Evolutionary conservation across 2,329 filamentous ascomycete genomes (phyloP).

Genomic region (Colletotrichum tabaci): DNA sequence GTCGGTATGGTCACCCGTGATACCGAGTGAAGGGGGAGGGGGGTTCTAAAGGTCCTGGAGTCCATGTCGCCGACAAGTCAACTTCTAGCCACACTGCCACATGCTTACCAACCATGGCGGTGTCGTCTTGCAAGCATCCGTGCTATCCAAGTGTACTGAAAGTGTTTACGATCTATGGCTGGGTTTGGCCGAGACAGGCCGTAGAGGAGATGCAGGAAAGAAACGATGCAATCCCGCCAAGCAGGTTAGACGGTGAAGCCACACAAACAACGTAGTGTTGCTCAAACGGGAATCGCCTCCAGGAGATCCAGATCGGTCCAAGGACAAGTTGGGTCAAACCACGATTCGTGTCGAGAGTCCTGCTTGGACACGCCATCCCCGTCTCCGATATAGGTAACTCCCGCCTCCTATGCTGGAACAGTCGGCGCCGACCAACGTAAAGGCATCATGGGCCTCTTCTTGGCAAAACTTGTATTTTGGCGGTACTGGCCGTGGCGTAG

Average conservation of each 20-base stretch:
- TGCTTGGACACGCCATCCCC: too few relatives aligned
- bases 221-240: constrained; percentile 3
- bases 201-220: not conserved
- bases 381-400: not conserved
- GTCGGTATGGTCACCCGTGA: not conserved
- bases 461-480: constrained; percentile 12
- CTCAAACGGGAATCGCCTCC: constrained; percentile 17
- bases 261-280: constrained; percentile 28
- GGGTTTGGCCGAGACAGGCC: too few relatives aligned
- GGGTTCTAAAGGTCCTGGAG: too few relatives aligned
- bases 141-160: not conserved
- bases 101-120: not conserved
- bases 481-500: not conserved
- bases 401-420: constrained; percentile 10
- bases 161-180: not conserved
- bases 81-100: not conserved
- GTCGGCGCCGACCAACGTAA: not conserved
- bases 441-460: constrained; percentile 18
- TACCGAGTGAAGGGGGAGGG: not conserved
- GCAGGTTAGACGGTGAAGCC: constrained; percentile 11
- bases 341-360: too few relatives aligned
- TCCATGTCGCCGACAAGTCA: not conserved
- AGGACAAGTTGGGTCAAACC: too few relatives aligned
- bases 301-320: not conserved
- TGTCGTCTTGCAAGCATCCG: not conserved